Conservation (phyloP, 495 filamentous ascomycete genomes). For the Neurospora tetrasperma region DNA sequence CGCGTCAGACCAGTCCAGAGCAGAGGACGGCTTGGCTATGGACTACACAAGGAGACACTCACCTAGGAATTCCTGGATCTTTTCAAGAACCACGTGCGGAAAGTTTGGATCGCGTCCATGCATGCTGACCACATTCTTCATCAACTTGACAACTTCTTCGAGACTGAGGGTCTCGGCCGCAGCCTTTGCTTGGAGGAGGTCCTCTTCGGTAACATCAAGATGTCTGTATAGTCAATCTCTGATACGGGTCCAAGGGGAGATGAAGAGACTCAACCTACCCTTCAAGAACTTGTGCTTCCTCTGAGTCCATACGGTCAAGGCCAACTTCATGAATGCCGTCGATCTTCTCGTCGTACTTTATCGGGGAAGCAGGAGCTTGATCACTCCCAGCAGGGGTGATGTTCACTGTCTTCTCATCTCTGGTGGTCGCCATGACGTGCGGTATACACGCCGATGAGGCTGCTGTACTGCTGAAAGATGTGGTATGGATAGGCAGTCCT, state of each 20-base stretch:
- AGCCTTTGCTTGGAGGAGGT: conserved; percentile 21
- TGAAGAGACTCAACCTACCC: not conserved
- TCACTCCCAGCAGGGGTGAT: not conserved
- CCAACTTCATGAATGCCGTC: not conserved
- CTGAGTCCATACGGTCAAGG: not conserved
- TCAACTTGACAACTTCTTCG: conserved; percentile 16
- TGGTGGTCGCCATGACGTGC: not conserved
- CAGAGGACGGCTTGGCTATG: not conserved
- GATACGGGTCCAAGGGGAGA: not conserved
- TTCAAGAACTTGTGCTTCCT: not conserved
- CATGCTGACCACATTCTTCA: conserved; percentile 17
- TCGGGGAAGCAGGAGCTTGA: not conserved
- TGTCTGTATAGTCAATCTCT: conserved; percentile 2
- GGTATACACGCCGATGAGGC: not conserved
- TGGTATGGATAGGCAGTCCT: not conserved
- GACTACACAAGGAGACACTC: not conserved
- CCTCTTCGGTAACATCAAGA: conserved; percentile 20
- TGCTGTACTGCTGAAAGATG: not conserved
- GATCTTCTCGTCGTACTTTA: not conserved
- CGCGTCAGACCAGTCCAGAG: not conserved
- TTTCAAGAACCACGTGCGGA: conserved; percentile 14
- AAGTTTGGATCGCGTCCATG: conserved; percentile 25
- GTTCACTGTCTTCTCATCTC: not conserved
- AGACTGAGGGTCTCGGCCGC: conserved; percentile 17
- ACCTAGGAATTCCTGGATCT: conserved; percentile 19